These are phyloP conservation scores for Barnettozyma pratensis DNA, from an alignment of 805 yeast genomes.

Conservation along the genomic window DNA sequence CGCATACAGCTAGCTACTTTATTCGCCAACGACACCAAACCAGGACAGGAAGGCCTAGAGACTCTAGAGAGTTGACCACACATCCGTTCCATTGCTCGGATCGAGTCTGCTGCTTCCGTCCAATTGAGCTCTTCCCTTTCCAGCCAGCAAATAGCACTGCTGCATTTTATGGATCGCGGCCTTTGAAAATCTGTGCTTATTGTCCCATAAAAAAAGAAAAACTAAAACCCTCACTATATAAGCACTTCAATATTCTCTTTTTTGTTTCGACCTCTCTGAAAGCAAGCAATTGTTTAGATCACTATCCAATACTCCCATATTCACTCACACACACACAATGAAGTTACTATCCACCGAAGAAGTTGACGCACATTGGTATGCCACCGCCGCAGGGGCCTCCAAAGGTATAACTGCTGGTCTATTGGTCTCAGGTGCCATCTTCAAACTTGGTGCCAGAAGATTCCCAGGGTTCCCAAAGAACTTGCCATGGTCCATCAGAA, in stretches of 20 bases:
- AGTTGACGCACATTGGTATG: constrained; percentile 56
- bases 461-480: constrained; percentile 39
- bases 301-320: background rate
- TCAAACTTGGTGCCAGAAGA: constrained; percentile 42
- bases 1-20: too few species aligned
- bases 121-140: background rate
- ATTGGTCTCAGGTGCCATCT: constrained; percentile 48
- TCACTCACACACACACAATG: constrained; percentile 37
- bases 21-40: too few species aligned
- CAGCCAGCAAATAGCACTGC: background rate
- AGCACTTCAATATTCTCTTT: background rate
- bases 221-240: background rate
- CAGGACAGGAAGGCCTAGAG: too few species aligned
- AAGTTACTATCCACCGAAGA: constrained; percentile 65
- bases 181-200: background rate
- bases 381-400: constrained; percentile 54
- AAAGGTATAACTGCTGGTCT: constrained; percentile 58
- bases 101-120: background rate
- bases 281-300: background rate
- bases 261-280: background rate
- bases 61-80: too few species aligned
- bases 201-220: constrained; percentile 1
- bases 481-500: constrained; percentile 51
- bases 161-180: background rate
- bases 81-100: background rate